Base-by-base conservation (phyloP, 139 green algal genomes). In the Chlorella sp. region DNA sequence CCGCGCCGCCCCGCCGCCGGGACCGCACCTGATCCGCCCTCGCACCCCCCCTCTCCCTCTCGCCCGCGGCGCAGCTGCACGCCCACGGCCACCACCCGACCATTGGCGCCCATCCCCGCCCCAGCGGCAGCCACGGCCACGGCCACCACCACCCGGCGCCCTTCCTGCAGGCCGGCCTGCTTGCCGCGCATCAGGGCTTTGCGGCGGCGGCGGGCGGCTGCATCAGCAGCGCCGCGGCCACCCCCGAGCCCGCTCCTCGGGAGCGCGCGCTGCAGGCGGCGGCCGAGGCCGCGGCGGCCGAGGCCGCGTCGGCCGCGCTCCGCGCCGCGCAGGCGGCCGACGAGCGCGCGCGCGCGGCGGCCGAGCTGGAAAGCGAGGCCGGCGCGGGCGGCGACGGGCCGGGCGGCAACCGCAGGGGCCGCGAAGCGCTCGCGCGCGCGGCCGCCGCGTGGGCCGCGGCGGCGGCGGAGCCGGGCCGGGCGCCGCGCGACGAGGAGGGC, bases 141-240 rank as follows among this genome's bases (percentile, higher is more conserved):
- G n/a, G 38, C 29, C 21, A 6, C 59, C 66, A 73, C 36, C n/a
- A n/a, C n/a, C n/a, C n/a, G n/a, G 51, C 64, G 36, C 67, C 67
- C 23, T 74, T 74, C 67, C 50, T 74, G 7, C 67, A 36, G 35
- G 35, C n/a, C 50, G 67, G 67, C 67, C 33, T 74, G 50, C 48
- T 42, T 51, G 67, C 67, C 5, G 67, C 67, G 33, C 50, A 74
- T 7, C 67, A 74, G 67, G 67, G 67, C 67, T 74, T 36, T 4
- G 25, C 56, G 8, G 56, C 25, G 56, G 56, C 56, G 29, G 56
- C 56, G n/a, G 56, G 33, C 59, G 59, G 59, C 59, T 66, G 59
- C 59, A 40, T 33, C 59, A 66, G 5, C 33, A 66, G 33, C 42
- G 43, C 33, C 59, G 17, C 33, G 35, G 59, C 31, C 33, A 66